These are phyloP conservation scores for Penicillium bialowiezense DNA, from an alignment of 495 filamentous ascomycete species.

Conservation along the genomic window DNA sequence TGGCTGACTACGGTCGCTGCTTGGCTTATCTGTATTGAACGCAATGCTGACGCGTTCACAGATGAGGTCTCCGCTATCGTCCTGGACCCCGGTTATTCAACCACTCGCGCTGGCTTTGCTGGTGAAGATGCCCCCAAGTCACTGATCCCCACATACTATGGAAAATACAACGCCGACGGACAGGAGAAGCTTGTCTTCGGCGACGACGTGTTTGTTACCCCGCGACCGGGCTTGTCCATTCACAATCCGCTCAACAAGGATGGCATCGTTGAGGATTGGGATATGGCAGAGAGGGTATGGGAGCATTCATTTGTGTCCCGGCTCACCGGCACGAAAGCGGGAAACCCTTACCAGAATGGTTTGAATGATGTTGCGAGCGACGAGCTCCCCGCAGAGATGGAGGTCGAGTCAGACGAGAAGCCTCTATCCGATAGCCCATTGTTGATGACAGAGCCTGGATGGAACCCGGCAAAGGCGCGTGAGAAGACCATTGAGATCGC, in stretches of 20 bases:
- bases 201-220: slow-evolving; percentile 79
- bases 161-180: slow-evolving; percentile 53
- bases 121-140: slow-evolving; percentile 97
- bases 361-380: slow-evolving; percentile 64
- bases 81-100: slow-evolving; percentile 89
- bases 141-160: slow-evolving; percentile 84
- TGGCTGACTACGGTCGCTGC: not conserved
- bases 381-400: slow-evolving; percentile 64
- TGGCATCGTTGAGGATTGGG: slow-evolving; percentile 95
- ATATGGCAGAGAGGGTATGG: slow-evolving; percentile 84
- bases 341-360: slow-evolving; percentile 67
- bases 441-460: slow-evolving; percentile 90
- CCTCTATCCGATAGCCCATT: slow-evolving; percentile 84
- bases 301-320: slow-evolving; percentile 80
- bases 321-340: slow-evolving; percentile 63
- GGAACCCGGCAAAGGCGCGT: slow-evolving; percentile 82
- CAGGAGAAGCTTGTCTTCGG: slow-evolving; percentile 69
- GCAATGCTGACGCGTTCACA: slow-evolving; percentile 33
- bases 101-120: slow-evolving; percentile 90
- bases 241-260: slow-evolving; percentile 88
- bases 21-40: not conserved
- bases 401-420: slow-evolving; percentile 69
- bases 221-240: slow-evolving; percentile 72
- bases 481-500: slow-evolving; percentile 92
- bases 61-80: slow-evolving; percentile 97